Conservation (phyloP, 2,329 filamentous ascomycete species). For the Aureobasidium zeae region DNA sequence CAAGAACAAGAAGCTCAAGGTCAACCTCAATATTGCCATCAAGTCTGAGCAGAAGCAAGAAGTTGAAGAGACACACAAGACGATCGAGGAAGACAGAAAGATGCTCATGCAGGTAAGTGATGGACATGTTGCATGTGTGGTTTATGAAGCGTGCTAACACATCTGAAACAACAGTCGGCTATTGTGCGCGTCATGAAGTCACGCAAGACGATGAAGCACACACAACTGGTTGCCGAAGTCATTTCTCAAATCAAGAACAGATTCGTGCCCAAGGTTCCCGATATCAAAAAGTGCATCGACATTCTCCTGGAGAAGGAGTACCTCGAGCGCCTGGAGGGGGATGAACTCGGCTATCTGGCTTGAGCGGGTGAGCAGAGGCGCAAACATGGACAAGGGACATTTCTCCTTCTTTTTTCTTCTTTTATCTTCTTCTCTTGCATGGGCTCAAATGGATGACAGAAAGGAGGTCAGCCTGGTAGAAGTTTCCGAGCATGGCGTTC, state of each 20-base stretch:
- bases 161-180: slow-evolving; percentile 61
- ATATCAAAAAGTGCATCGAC: slow-evolving; percentile 99
- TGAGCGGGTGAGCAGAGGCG: slow-evolving; percentile 34
- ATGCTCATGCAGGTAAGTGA: slow-evolving; percentile 82
- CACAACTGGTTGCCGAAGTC: slow-evolving; percentile 85
- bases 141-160: slow-evolving; percentile 25
- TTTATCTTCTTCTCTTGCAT: no score
- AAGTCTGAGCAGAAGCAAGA: slow-evolving; percentile 96
- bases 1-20: slow-evolving; percentile 96
- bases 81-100: slow-evolving; percentile 96
- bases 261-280: slow-evolving; percentile 83
- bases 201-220: slow-evolving; percentile 97
- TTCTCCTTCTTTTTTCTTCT: no score
- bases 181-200: slow-evolving; percentile 99
- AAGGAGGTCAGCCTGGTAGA: slow-evolving; percentile 9
- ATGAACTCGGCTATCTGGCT: slow-evolving; percentile 89
- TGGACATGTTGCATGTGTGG: slow-evolving; percentile 5
- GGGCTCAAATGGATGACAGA: slow-evolving; percentile 9
- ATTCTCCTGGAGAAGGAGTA: slow-evolving; percentile 98
- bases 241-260: slow-evolving; percentile 90
- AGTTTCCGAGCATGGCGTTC: slow-evolving; percentile 17
- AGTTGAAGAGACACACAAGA: slow-evolving; percentile 96
- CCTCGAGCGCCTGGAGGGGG: slow-evolving; percentile 85
- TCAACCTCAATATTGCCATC: slow-evolving; percentile 91
- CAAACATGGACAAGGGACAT: slow-evolving; percentile 2